Evolutionary conservation across 805 yeast species (phyloP).

Genomic region (Ogataea naganishii): DNA sequence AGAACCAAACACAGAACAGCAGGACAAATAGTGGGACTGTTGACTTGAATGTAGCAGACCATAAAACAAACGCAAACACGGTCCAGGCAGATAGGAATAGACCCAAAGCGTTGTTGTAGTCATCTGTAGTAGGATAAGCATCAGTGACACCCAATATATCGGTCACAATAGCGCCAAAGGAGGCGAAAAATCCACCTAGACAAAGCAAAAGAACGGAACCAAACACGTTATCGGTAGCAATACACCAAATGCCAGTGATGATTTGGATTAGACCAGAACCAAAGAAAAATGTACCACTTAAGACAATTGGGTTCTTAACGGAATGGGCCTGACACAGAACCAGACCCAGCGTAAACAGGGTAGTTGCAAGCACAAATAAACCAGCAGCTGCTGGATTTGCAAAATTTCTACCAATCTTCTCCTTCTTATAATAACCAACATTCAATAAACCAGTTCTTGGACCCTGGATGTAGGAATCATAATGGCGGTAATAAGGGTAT

Average conservation of each 20-base stretch:
- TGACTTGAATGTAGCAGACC: constrained; percentile 34
- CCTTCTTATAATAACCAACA: constrained; percentile 34
- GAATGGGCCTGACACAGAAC: constrained; percentile 34
- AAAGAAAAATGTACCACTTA: constrained; percentile 34
- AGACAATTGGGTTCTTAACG: constrained; percentile 31
- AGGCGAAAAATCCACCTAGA: constrained; percentile 41
- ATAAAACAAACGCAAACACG: constrained; percentile 34
- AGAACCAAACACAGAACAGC: constrained; percentile 31
- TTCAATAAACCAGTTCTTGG: constrained; percentile 32
- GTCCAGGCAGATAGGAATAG: constrained; percentile 40
- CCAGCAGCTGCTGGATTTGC: constrained; percentile 46
- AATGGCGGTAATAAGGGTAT: no score
- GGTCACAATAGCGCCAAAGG: constrained; percentile 33
- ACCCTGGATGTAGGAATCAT: constrained; percentile 22
- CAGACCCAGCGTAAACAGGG: constrained; percentile 40
- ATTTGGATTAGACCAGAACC: constrained; percentile 41
- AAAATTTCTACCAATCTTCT: constrained; percentile 31
- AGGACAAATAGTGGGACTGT: constrained; percentile 29
- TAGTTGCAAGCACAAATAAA: constrained; percentile 32
- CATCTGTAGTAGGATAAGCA: constrained; percentile 29
- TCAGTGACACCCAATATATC: constrained; percentile 32
- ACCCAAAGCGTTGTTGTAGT: constrained; percentile 33
- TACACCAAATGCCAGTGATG: constrained; percentile 43
- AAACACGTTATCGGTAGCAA: constrained; percentile 36
- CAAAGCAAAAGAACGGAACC: constrained; percentile 37